These are phyloP conservation scores for Calocera viscosa DNA, from an alignment of 768 basidiomycete genomes.

Conservation along the genomic window DNA sequence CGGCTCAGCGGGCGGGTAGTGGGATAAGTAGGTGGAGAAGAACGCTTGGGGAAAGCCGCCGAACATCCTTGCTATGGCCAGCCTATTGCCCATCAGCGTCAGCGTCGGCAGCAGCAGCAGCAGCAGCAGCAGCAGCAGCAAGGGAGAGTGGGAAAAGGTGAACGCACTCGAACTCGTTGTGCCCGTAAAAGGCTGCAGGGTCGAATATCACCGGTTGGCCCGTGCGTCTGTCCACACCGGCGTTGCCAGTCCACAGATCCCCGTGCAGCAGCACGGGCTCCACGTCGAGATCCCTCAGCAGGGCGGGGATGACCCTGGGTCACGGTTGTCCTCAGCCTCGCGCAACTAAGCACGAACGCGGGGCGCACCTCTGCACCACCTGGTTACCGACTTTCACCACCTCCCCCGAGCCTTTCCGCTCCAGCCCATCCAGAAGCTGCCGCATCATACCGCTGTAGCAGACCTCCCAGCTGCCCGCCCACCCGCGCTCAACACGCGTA, in stretches of 20 bases:
- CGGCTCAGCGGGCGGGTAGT: conserved; percentile 53
- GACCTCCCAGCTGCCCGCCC: conserved; percentile 57
- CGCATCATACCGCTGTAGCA: conserved; percentile 53
- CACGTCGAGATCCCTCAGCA: conserved; percentile 46
- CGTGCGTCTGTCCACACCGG: conserved; percentile 42
- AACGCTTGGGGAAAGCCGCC: conserved; percentile 58
- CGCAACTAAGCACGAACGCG: background rate
- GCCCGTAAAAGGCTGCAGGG: conserved; percentile 63
- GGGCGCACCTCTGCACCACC: conserved; percentile 37
- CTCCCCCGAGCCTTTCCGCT: conserved; percentile 29
- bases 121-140: background rate
- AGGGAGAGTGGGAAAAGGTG: conserved; percentile 8
- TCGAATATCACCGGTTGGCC: conserved; percentile 61
- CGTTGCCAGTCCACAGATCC: conserved; percentile 74
- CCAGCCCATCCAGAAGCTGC: conserved; percentile 41
- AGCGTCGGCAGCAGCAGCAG: background rate
- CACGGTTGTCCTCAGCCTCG: background rate
- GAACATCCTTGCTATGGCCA: conserved; percentile 68
- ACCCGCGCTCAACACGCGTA: conserved; percentile 58
- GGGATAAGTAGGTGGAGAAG: conserved; percentile 50
- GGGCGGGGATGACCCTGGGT: conserved; percentile 55
- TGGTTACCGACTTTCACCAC: conserved; percentile 42
- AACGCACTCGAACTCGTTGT: conserved; percentile 71
- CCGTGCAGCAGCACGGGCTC: conserved; percentile 64
- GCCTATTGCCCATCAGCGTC: conserved; percentile 30